Conservation (phyloP, 306 rosid species). For the Fragaria ananassa region DNA sequence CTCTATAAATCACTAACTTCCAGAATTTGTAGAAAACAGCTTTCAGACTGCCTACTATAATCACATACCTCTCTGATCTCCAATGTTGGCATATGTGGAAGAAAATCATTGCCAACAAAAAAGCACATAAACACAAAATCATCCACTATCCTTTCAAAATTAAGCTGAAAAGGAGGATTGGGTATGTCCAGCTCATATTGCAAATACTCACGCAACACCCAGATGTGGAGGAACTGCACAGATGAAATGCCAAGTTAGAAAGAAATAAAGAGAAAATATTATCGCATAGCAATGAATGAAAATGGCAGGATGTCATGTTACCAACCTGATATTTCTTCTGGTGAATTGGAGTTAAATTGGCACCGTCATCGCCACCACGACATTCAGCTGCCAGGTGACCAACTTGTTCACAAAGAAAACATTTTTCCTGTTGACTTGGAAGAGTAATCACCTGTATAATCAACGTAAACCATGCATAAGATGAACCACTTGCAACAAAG, state of each 20-base stretch:
- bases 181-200: slow-evolving; percentile 73
- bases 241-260: slow-evolving; percentile 20
- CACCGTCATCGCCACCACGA: slow-evolving; percentile 62
- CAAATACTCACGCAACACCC: slow-evolving; percentile 90
- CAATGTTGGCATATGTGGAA: slow-evolving; percentile 94
- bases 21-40: neutral
- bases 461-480: slow-evolving; percentile 25
- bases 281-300: slow-evolving; percentile 22
- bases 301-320: slow-evolving; percentile 23
- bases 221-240: slow-evolving; percentile 74
- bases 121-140: slow-evolving; percentile 88
- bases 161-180: slow-evolving; percentile 68
- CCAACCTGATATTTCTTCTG: slow-evolving; percentile 95
- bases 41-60: slow-evolving; percentile 19
- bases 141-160: slow-evolving; percentile 74
- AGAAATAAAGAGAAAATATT: slow-evolving; percentile 16
- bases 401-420: slow-evolving; percentile 80
- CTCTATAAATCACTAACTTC: neutral
- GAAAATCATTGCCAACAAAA: slow-evolving; percentile 93
- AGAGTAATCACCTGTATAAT: slow-evolving; percentile 63
- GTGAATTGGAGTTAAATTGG: slow-evolving; percentile 76
- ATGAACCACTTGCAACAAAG: slow-evolving; percentile 28
- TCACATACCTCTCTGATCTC: slow-evolving; percentile 90
- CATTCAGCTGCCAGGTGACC: slow-evolving; percentile 97
- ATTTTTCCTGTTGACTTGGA: slow-evolving; percentile 93